Base-by-base conservation (phyloP, 2,329 filamentous ascomycete species). In the Exophiala lecanii-corni region DNA sequence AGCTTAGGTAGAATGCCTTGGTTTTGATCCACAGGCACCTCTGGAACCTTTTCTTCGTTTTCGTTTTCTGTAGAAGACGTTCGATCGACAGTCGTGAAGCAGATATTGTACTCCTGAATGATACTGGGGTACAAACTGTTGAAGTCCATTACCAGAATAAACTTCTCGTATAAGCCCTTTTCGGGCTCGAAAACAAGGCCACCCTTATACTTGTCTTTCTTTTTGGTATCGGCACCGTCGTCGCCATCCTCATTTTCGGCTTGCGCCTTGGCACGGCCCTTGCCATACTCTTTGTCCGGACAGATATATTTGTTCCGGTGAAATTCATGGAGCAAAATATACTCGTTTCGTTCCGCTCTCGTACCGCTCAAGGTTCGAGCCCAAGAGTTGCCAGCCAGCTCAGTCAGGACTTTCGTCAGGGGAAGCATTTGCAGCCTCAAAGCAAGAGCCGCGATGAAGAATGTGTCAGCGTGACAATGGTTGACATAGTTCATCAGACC, bases 71-170 rank as follows among this genome's bases (percentile, higher is more conserved):
- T 49, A 56, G 83, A 69, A 48, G 78, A 72, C 30, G 78, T 73
- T 56, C 92, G 77, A 49, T 97, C 86, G 5, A 98, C 89, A 0
- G 94, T 98, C 2, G 92, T 98, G 67, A 98, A 98, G 72, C 94
- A 98, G 56, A 98, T 98, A 67, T 98, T 98, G 71, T 82, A 98
- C 74, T 98, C 94, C 61, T 98, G 94, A 49, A 98, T 98, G 60
- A 98, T 97, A 61, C 88, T 96, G 21, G 92, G 92, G 59, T 98
- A 98, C 50, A 98, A 74, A 57, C 89, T 96, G 76, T 98, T 98
- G 74, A 98, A 98, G 73, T 98, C 92, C 94, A 98, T 98, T 65
- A 98, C 94, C 43, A 98, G 78, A 41, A 98, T 86, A 64, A 94
- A 96, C 68, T 94, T 94, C 75, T 98, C 92, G 61, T 98, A 98